Percentiles rank a stretch among this genome's conserved stretches.
These are phyloP conservation scores for Eucalyptus cloeziana DNA, from an alignment of 345 rosid species.

Conservation along the genomic window DNA sequence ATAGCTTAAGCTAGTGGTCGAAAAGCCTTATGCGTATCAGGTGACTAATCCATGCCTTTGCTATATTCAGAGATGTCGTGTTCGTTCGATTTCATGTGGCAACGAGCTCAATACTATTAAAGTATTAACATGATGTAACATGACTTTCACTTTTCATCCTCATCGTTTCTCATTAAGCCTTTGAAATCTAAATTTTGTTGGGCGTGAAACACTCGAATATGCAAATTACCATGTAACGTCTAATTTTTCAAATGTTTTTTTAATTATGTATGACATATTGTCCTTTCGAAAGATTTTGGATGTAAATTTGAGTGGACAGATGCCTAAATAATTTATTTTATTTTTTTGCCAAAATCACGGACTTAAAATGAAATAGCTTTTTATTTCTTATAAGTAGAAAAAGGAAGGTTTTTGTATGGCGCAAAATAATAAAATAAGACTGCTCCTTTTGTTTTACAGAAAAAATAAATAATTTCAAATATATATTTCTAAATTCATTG, in stretches of 20 bases:
- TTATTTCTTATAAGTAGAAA: background rate
- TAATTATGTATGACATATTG: background rate
- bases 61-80: background rate
- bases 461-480: background rate
- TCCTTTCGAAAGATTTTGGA: background rate
- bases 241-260: background rate
- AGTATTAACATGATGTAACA: background rate
- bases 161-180: background rate
- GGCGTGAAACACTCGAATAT: background rate
- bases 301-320: background rate
- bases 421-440: background rate
- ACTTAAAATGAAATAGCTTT: background rate
- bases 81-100: background rate
- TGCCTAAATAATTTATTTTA: background rate
- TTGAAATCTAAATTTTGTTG: background rate
- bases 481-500: background rate
- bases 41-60: background rate
- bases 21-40: background rate
- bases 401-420: background rate
- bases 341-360: background rate
- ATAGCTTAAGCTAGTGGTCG: background rate
- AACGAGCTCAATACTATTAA: background rate
- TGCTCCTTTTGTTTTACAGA: background rate
- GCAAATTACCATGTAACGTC: background rate
- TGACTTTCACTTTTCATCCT: background rate